A percentile compares a stretch with the other conserved stretches of the same genome.
Evolutionary conservation across 2,329 filamentous ascomycete genomes (phyloP).

Genomic region (Penicillium rolfsii): DNA sequence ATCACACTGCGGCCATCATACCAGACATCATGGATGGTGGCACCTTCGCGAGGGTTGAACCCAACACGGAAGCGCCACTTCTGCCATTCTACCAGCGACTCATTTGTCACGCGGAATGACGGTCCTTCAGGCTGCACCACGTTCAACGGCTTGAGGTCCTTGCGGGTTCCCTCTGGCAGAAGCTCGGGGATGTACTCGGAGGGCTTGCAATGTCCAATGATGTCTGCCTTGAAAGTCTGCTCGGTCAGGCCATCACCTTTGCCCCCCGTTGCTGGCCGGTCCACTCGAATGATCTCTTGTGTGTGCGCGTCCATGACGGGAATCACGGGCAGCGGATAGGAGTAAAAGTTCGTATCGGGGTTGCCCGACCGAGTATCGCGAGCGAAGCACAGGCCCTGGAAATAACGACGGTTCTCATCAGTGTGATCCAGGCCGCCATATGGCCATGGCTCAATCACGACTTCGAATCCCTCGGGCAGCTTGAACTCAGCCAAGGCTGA

Average conservation of each 20-base stretch:
- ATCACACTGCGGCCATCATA: constrained; percentile 69
- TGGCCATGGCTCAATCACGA: constrained; percentile 61
- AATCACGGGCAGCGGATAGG: constrained; percentile 57
- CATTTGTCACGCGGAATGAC: constrained; percentile 57
- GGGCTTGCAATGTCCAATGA: constrained; percentile 56
- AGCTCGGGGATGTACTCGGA: constrained; percentile 59
- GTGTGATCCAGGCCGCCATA: constrained; percentile 57
- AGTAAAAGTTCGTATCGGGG: constrained; percentile 64
- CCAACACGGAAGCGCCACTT: constrained; percentile 70
- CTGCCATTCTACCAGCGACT: constrained; percentile 59
- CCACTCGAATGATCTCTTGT: constrained; percentile 60
- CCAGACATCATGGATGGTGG: constrained; percentile 69
- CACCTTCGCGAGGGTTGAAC: constrained; percentile 64
- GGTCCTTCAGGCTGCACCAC: constrained; percentile 72
- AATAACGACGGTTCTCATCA: constrained; percentile 55
- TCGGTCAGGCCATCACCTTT: constrained; percentile 53
- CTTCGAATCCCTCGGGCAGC: constrained; percentile 58
- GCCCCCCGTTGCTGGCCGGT: constrained; percentile 59
- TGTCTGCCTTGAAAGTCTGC: constrained; percentile 48
- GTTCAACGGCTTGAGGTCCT: constrained; percentile 69
- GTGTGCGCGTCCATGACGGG: constrained; percentile 62
- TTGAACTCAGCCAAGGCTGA: constrained; percentile 55
- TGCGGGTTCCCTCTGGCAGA: constrained; percentile 48
- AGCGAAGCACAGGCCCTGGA: constrained; percentile 59
- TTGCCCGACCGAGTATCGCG: constrained; percentile 47